A percentile compares a stretch with the other conserved stretches of the same genome.
Conservation (phyloP, 2,329 filamentous ascomycete genomes). For the Alternaria hordeiaustralica region DNA sequence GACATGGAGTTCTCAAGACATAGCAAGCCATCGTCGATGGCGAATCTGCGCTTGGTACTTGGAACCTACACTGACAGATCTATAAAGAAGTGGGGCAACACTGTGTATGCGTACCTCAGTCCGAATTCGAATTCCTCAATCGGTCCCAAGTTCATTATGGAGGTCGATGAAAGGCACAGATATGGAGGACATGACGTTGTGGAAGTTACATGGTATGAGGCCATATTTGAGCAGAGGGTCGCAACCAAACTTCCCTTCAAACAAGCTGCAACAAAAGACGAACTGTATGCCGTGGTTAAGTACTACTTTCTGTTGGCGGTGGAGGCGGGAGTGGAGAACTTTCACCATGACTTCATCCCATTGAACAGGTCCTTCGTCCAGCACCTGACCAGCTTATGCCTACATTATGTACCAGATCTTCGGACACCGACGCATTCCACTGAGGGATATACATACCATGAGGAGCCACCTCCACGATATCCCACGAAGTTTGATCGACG, state of each 20-base stretch:
- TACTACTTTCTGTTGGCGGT: background rate
- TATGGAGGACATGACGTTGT: background rate
- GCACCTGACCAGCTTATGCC: background rate
- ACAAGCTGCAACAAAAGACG: background rate
- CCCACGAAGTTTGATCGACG: background rate
- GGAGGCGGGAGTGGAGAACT: background rate
- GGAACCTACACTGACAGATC: background rate
- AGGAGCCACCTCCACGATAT: background rate
- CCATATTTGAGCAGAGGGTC: background rate
- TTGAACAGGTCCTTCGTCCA: background rate
- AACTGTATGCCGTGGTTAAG: background rate
- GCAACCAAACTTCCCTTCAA: background rate
- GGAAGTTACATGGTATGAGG: background rate
- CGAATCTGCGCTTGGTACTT: background rate
- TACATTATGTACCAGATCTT: background rate
- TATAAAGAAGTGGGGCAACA: background rate
- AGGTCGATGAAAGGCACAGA: background rate
- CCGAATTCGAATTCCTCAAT: background rate
- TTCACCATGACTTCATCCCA: background rate
- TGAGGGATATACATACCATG: background rate
- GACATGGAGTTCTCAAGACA: background rate
- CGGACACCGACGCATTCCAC: background rate
- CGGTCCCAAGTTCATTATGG: background rate
- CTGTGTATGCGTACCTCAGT: background rate
- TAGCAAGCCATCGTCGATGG: background rate